Percentiles rank a stretch among this genome's conserved stretches.
Evolutionary conservation across 2,329 filamentous ascomycete genomes (phyloP).

Genomic region (Zasmidium angulare): DNA sequence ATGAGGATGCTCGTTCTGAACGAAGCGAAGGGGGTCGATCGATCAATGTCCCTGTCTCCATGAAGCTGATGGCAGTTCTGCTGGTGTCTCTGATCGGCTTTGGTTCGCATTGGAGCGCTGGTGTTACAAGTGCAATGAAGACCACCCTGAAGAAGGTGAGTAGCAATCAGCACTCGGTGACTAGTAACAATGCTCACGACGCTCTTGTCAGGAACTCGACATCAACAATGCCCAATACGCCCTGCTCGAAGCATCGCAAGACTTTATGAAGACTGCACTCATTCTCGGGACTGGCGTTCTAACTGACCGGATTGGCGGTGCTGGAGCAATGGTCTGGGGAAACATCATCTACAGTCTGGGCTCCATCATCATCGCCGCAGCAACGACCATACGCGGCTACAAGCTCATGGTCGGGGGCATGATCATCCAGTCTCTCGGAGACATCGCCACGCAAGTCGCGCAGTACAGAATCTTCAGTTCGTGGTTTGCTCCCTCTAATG

Average conservation of each 20-base stretch:
- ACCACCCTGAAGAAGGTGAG: constrained; percentile 57
- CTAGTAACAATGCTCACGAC: not conserved
- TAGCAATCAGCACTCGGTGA: not conserved
- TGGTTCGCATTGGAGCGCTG: constrained; percentile 60
- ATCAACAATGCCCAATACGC: constrained; percentile 63
- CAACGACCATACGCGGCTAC: constrained; percentile 57
- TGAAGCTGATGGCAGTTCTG: constrained; percentile 46
- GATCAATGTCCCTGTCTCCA: constrained; percentile 30
- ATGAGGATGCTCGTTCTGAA: constrained; percentile 9
- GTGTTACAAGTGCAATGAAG: constrained; percentile 62
- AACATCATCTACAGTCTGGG: constrained; percentile 61
- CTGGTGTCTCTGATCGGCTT: constrained; percentile 58
- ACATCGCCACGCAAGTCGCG: constrained; percentile 63
- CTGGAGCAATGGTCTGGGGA: constrained; percentile 60
- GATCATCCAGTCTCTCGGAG: constrained; percentile 58
- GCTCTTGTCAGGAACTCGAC: constrained; percentile 44
- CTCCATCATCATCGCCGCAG: constrained; percentile 59
- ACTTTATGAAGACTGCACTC: constrained; percentile 61
- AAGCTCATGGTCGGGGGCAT: constrained; percentile 61
- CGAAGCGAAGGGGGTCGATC: constrained; percentile 14
- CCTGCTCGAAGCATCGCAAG: constrained; percentile 59
- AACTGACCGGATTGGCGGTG: constrained; percentile 60
- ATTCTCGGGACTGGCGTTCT: constrained; percentile 57
- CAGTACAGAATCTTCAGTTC: constrained; percentile 66
- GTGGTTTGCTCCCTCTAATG: constrained; percentile 62